phyloP scores from a whole-genome alignment of 305 asterid genomes.

The Euphrasia arctica region DNA sequence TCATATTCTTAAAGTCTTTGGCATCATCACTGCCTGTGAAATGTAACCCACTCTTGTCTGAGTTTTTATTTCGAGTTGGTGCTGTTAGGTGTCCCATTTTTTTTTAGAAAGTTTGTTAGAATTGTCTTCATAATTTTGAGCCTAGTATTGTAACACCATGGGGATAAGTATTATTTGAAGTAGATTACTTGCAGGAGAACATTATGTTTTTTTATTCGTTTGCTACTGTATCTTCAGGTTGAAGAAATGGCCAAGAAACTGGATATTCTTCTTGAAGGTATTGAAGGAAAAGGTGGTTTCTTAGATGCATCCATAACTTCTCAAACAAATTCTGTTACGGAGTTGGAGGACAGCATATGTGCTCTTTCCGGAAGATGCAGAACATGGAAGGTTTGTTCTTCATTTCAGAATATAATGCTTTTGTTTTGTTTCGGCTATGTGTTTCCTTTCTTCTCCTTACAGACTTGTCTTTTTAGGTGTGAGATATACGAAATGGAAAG shows the following conservation, averaged over 20 bases:
- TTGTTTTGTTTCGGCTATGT: conserved; percentile 21
- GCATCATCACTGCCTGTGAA: conserved; percentile 12
- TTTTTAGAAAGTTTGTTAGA: conserved; percentile 4
- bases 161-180: conserved; percentile 15
- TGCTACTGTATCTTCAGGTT: conserved; percentile 50
- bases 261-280: conserved; percentile 72
- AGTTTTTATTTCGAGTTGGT: conserved; percentile 20
- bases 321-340: conserved; percentile 53
- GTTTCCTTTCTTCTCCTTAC: conserved; percentile 14
- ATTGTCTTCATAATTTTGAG: conserved; percentile 20
- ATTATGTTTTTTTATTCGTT: conserved; percentile 11
- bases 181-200: conserved; percentile 19
- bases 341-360: conserved; percentile 63
- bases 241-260: conserved; percentile 75
- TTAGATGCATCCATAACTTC: conserved; percentile 65
- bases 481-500: background rate
- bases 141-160: conserved; percentile 3
- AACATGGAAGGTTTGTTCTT: conserved; percentile 60
- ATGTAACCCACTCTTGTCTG: conserved; percentile 16
- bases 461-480: background rate
- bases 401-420: conserved; percentile 18
- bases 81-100: conserved; percentile 20
- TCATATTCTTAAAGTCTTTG: conserved; percentile 15
- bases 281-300: conserved; percentile 82
- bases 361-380: conserved; percentile 70